These are phyloP conservation scores for Cupressus sempervirens DNA, from an alignment of 75 land plant species.

Conservation along the genomic window DNA sequence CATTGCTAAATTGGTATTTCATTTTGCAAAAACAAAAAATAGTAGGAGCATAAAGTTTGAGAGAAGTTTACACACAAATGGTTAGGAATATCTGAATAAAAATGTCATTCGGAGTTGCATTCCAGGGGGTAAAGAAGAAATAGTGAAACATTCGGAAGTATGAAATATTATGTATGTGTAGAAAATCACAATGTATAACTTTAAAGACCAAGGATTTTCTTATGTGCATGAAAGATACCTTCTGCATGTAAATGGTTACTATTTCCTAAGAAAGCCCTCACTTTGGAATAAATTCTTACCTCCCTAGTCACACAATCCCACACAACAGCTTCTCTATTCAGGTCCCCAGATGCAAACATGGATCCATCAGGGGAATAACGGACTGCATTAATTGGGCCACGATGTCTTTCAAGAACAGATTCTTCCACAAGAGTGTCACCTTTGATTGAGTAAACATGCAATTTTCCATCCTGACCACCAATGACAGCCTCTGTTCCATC, in stretches of 20 bases:
- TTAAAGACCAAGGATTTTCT: neutral
- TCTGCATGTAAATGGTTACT: neutral
- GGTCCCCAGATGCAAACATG: slow-evolving; percentile 90
- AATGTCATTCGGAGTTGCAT: neutral
- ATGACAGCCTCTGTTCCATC: slow-evolving; percentile 85
- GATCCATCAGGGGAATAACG: slow-evolving; percentile 92
- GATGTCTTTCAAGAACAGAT: slow-evolving; percentile 78
- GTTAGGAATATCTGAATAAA: neutral
- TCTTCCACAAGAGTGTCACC: slow-evolving; percentile 70
- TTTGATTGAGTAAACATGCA: slow-evolving; percentile 60
- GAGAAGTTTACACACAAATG: neutral
- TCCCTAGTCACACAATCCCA: slow-evolving; percentile 84
- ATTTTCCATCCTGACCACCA: slow-evolving; percentile 92
- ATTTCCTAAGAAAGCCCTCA: neutral
- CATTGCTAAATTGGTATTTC: neutral
- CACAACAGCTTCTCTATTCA: slow-evolving; percentile 91
- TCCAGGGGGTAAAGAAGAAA: neutral
- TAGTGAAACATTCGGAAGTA: neutral
- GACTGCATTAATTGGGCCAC: slow-evolving; percentile 78
- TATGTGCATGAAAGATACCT: neutral
- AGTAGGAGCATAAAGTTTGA: neutral
- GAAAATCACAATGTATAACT: neutral
- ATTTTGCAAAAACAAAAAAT: neutral
- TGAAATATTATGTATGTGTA: neutral
- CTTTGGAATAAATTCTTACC: slow-evolving; percentile 44